Evolutionary conservation across 1,284 basidiomycete genomes (phyloP), one percentile per base, ranked within the genome.

Genomic region (Fomes fomentarius): DNA sequence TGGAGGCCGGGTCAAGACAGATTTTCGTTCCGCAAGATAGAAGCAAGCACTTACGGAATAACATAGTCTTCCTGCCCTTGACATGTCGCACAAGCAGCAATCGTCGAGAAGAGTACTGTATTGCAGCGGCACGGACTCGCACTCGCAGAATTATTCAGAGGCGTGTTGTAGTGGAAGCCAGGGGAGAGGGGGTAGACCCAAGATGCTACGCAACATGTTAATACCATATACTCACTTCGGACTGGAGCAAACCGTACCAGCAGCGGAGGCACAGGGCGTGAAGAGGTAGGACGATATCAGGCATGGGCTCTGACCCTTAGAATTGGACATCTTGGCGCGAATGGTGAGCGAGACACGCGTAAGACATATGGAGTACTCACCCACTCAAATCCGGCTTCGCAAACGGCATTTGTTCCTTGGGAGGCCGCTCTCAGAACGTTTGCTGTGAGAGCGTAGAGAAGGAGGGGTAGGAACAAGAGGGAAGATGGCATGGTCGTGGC

Each of bases 271-370:
- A 15, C 60, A 61, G 14, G 56, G 56, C 2, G 51, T 39, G 33
- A 58, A 48, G 30, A 61, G 54, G 15, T 52, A 61, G 3, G 56
- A 58, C 1, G 60, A 35, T 6, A 61, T 22, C 17, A 61, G 37
- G 31, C 60, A 61, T 14, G 60, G 60, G 22, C 54, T 61, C 28
- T 61, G 60, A 3, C 47, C 49, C 42, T 52, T 39, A 21, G 54
- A 51, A 24, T 61, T 61, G 17, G 12, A 21, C 60, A 61, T 61
- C 60, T 61, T 19, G 21, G 38, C 11, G 11, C 1, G 25, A 12
- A 17, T 9, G 5, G 17, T 40, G n/a, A 24, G 35, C 35, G 30
- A 19, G 35, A 17, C 12, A 49, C 21, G 33, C 19, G 28, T n/a
- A 28, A 8, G 25, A 25, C 6, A 33, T 30, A 12, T 9, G 7